Evolutionary conservation across 2,329 filamentous ascomycete genomes (phyloP), one percentile per base, ranked within the genome.

Genomic region (Fusarium sp.): DNA sequence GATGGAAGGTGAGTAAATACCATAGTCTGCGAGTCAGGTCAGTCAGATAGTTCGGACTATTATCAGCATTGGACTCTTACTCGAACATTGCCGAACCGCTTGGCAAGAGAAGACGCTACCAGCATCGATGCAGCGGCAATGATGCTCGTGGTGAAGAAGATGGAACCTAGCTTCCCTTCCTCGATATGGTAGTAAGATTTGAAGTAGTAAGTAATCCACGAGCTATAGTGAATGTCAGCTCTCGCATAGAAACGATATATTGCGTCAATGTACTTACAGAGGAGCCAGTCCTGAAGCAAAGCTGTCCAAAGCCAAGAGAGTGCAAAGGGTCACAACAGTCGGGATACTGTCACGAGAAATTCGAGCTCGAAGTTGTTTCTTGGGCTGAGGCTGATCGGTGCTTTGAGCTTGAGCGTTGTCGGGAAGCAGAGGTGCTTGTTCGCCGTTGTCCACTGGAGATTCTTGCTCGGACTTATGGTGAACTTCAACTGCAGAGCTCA

Each of bases 1-100:
- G 91, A 92, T 0, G 92, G 92, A 1, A 94, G 83, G 73, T 94
- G 91, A 0, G 91, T 93, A 76, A 93, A 92, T 14, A 92, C 91
- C 92, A 94, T 94, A 3, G 91, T 93, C 84, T 90, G 68, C 66
- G 2, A 21, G 1, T n/a, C 12, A 6, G 1, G 33, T 61, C 10
- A 63, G 46, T 66, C 29, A 38, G 6, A n/a, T 19, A 16, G 19
- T 65, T n/a, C 7, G 0, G 0, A 1, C 4, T 27, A 2, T 11
- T 27, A 16, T 2, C 18, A 3, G 5, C 2, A 6, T 11, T 10
- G 5, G 5, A 12, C 7, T 27, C 89, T 83, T 64, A 91, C 88
- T 72, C 90, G 90, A 48, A 93, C 86, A 39, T 94, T 88, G 10
- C 88, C 88, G 41, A 90, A 81, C 10, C 87, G 82, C 33, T 86